Evolutionary conservation across 2,329 filamentous ascomycete species (phyloP), one percentile per base, ranked within the genome.

Genomic region (Penicillium sp.): DNA sequence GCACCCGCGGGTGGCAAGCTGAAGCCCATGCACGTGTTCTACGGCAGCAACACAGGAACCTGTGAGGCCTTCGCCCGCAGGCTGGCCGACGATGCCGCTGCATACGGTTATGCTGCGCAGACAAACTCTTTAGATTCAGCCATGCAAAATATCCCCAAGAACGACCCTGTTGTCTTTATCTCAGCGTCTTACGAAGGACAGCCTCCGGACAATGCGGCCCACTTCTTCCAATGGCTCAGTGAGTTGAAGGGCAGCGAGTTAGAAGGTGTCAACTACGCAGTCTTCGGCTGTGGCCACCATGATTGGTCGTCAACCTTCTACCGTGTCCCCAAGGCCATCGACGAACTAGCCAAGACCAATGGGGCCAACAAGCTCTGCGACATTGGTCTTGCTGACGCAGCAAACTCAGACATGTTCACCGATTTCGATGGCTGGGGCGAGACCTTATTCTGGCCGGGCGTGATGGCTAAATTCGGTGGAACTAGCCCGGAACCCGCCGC

Each of bases 181-280:
- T 86, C 85, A 0, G 82, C 88, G 0, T 86, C 84, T 1, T 92
- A 91, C 61, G 88, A 92, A 64, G 89, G 89, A 0, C 80, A 89
- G 52, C 86, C 89, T 0, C 83, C 88, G 0, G 86, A 90, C 57
- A 91, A 92, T 58, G 89, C 88, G 0, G 79, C 76, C 0, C 79
- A 83, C 46, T 91, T 91, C 63, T 80, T 86, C 25, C 75, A 79
- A 18, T 91, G 88, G 88, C 69, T 91, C 6, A 77, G 84, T 60
- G 75, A 65, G 13, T 73, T 82, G 12, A 75, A 80, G 52, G 78
- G 73, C 3, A 73, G 80, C 4, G 75, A 80, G 48, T 67, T 89
- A 23, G 74, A 82, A 9, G 80, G 78, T 8, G 80, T 87, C 0
- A 75, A 80, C 2, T 91, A 86, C 66, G 81, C 86, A 1, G 83